Base-by-base conservation (phyloP, 2,329 filamentous ascomycete species). In the Aureobasidium leucospermi region DNA sequence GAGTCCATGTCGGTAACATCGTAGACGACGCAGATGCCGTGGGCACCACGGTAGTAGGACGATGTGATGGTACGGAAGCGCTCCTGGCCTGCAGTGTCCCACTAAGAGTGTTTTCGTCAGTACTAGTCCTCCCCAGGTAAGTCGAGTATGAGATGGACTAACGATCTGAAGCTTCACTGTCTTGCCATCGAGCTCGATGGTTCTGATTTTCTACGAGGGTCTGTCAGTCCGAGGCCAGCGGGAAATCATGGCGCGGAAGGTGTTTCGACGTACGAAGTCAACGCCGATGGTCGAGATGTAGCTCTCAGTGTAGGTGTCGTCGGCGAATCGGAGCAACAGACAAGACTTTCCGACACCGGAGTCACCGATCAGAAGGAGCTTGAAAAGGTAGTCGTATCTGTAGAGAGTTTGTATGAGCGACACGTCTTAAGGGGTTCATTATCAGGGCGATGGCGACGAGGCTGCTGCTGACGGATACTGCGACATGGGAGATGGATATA, bases 331-430 rank as follows among this genome's bases (percentile, higher is more conserved):
- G 74, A 99, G 83, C 68, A 99, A 84, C 80, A 99, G 78, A 80
- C 94, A 99, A 73, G 94, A 99, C 88, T 99, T 99, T 88, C 94
- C 94, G 73, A 99, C 94, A 86, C 94, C 94, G 76, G 94, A 99
- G 78, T 99, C 94, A 79, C 94, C 94, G 86, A 99, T 99, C 82
- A 99, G 93, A 78, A 99, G 90, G 67, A 99, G 91, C 87, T 99
- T 99, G 87, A 99, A 99, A 73, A 99, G 91, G 78, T 99, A 99
- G 77, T 99, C 94, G 89, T 99, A 99, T 94, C 94, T 97, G 73
- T 62, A 60, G 32, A 57, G 28, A 60, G 8, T 45, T 46, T 31
- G 36, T 51, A 34, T 59, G 36, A 59, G 57, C 57, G n/a, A 48
- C 34, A 23, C 36, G 23, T 51, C 34, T 43, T 51, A 42, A 59